Conservation (phyloP, 2,329 filamentous ascomycete genomes). For the Biscogniauxia marginata region DNA sequence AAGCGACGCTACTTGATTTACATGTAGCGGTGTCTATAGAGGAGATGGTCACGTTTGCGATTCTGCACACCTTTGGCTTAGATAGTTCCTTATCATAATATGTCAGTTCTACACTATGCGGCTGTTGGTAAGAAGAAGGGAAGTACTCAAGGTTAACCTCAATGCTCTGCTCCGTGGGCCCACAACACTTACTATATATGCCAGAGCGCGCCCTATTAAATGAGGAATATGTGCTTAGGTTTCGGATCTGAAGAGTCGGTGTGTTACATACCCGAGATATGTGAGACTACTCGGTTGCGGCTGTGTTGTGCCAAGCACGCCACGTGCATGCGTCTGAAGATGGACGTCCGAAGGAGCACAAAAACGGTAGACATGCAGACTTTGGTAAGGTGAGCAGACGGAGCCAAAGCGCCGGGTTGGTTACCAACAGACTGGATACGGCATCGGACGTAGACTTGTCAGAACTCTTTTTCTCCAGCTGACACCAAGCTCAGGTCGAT, state of each 20-base stretch:
- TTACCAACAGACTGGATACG: not conserved
- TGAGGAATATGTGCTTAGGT: not conserved
- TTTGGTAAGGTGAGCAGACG: not conserved
- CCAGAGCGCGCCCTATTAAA: not conserved
- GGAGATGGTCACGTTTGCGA: no score
- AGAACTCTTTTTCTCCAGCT: not conserved
- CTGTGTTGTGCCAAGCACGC: not conserved
- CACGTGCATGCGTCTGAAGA: not conserved
- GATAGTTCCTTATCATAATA: not conserved
- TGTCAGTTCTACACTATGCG: not conserved
- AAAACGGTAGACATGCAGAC: not conserved
- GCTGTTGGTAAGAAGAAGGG: not conserved
- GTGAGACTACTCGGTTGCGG: not conserved
- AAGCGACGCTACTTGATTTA: not conserved
- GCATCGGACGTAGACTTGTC: not conserved
- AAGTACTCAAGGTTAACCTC: not conserved
- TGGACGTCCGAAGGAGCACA: not conserved
- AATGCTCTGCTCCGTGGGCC: not conserved
- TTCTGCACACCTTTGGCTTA: no score
- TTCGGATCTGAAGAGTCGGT: not conserved
- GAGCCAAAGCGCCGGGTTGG: not conserved
- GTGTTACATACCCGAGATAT: not conserved
- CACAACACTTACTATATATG: not conserved
- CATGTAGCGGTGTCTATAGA: not conserved
- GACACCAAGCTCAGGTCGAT: no score